Evolutionary conservation across 2,329 filamentous ascomycete genomes (phyloP), one percentile per base, ranked within the genome.

Genomic region (Colletotrichum theobromicola): DNA sequence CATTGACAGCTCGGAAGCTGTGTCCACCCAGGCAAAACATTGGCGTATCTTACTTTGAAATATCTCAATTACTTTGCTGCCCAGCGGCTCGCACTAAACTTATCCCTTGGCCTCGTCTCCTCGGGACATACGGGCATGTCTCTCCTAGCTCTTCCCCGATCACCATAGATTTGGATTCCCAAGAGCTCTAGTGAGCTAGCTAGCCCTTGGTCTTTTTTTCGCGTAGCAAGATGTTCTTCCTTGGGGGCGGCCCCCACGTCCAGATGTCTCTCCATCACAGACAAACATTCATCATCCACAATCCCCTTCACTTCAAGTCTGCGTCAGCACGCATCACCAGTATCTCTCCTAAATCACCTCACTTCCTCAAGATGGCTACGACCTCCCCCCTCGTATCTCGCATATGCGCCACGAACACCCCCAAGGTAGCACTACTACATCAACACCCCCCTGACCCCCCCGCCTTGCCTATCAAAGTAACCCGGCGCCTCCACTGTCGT

Each of bases 281-380:
- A 46, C 42, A 46, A 21, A 9, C 21, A 4, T 46, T n/a, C 42
- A 21, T 46, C 42, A 46, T 46, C n/a, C 42, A 21, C 42, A 21
- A 46, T 46, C n/a, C 42, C n/a, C 42, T 46, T 21, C 42, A 46
- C 42, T n/a, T 21, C 42, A 12, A 46, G 24, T 42, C 21, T 68
- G 55, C 70, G 64, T 72, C 70, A 72, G 70, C 70, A 42, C 65
- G 57, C 64, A 72, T 72, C 8, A 21, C 26, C 55, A n/a, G 18
- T 1, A 7, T 58, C 26, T 58, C 30, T 58, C 7, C 26, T 58
- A n/a, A n/a, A 32, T 58, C 55, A 28, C 26, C 57, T 46, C 28
- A 32, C 28, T 15, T 34, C 2, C 10, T n/a, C 28, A 28, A 24
- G 32, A 34, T 6, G 42, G 42, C 42, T 21, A 46, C 42, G 42